Evolutionary conservation across 2,329 filamentous ascomycete genomes (phyloP), one percentile per base, ranked within the genome.

Genomic region (Ceratocystis colombiana): DNA sequence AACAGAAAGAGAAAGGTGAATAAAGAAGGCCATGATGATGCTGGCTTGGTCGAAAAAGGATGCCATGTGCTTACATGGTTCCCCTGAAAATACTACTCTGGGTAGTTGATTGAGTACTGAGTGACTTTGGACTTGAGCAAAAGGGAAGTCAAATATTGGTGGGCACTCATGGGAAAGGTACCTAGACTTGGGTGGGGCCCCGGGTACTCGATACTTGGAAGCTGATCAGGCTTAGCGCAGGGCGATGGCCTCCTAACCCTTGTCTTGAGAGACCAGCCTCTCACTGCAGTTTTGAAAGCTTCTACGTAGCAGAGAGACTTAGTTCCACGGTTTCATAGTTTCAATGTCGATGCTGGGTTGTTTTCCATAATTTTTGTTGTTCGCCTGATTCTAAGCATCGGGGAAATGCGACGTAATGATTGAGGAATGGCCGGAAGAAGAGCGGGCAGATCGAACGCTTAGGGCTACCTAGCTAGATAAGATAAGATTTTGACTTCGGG

Each of bases 41-140:
- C 25, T 45, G 33, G 15, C 2, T 59, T 30, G 37, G 61, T 30
- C 48, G 20, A 30, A 50, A 12, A 12, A 63, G 25, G 41, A 46
- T 63, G 61, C 20, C 41, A 46, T 63, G 17, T 63, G 25, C 22
- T 61, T 65, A 25, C 20, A 20, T 65, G 37, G 33, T 61, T 30
- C 64, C 64, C 64, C 64, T 65, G 64, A 65, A 64, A 65, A 65
- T 61, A 48, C 50, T 10, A 65, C 64, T 30, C 53, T n/a, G 45
- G 45, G 17, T 33, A 37, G 5, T 7, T 37, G 5, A n/a, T 0
- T 28, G 33, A 33, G n/a, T 63, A 30, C 45, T 48, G 12, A 12
- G 44, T 22, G 41, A 48, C 22, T 20, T 48, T 63, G 4, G n/a
- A 8, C 10, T 5, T 2, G 15, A 7, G 2, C 5, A 10, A 17